phyloP scores from a whole-genome alignment of 352 stramenopile genomes.

The Aphanomyces euteiches region DNA sequence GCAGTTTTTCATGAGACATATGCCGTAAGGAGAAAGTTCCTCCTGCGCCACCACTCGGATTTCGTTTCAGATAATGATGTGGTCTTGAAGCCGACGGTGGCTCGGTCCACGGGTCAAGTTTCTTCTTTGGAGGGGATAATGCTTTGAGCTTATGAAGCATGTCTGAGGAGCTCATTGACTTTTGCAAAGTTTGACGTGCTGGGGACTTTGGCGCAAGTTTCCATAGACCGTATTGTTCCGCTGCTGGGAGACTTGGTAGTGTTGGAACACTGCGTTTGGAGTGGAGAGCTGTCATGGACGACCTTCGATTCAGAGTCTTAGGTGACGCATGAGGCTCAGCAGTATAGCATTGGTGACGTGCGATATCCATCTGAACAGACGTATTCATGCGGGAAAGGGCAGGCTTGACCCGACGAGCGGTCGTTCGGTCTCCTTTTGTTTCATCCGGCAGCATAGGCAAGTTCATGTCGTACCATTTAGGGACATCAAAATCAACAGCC shows the following conservation, averaged over 20 bases:
- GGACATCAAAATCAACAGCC: slow-evolving; percentile 17
- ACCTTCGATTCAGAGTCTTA: neutral
- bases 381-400: neutral
- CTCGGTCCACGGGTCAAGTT: neutral
- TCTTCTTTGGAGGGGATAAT: neutral
- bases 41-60: neutral
- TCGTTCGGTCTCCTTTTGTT: neutral
- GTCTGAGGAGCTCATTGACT: slow-evolving; percentile 14
- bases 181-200: neutral
- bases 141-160: neutral
- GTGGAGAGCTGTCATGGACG: slow-evolving; percentile 9
- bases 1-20: neutral
- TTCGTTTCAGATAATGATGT: neutral
- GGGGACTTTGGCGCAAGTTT: neutral
- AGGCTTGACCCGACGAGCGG: neutral
- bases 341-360: neutral
- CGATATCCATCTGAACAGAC: neutral
- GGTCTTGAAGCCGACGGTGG: neutral
- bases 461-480: slow-evolving; percentile 29
- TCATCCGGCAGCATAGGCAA: neutral
- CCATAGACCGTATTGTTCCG: slow-evolving; percentile 10
- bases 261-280: neutral
- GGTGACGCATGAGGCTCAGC: neutral
- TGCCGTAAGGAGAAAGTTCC: too few relatives aligned
- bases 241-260: neutral